Evolutionary conservation across 495 filamentous ascomycete genomes (phyloP), one percentile per base, ranked within the genome.

Genomic region (Penicillium coprophilum): DNA sequence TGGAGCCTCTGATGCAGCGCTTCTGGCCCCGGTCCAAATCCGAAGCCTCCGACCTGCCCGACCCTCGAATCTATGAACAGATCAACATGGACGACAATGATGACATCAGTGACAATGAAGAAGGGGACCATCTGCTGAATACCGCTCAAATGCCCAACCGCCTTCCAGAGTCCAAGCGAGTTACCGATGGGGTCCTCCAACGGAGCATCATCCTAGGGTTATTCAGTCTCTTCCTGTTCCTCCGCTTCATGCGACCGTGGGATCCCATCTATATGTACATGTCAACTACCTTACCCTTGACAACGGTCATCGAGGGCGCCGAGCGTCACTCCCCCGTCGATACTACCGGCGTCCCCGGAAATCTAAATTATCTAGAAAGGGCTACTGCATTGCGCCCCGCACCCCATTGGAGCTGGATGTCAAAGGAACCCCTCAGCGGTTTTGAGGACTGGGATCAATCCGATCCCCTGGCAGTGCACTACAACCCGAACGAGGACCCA

Each of bases 401-500:
- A 4, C 65, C 61, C 1, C 38, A 36, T 4, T 71, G 64, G 59
- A 47, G 50, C 30, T 76, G 73, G 73, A 56, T 76, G 50, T 64
- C 73, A 8, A 50, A 67, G 38, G 48, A 59, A 13, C 50, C 52
- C 0, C 56, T 60, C 1, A 59, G 59, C 3, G 72, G 72, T 1
- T 75, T 75, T 34, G 61, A 60, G n/a, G 72, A 75, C 50, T 75
- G 69, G 69, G 50, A 67, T n/a, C 28, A 47, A 4, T 24, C 59
- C 23, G 57, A 64, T 24, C 47, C 51, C 7, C 28, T 51, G 17
- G 58, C 53, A 5, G 28, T 65, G 1, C 71, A 77, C 57, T 81
- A 81, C 55, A 65, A 67, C 28, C 65, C 73, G 9, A 57, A 61
- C 0, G 56, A 56, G 13, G 76, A 78, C 44, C 77, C 78, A 1